Base-by-base conservation (phyloP, 2,329 filamentous ascomycete species). In the Bipolaris zeicola region DNA sequence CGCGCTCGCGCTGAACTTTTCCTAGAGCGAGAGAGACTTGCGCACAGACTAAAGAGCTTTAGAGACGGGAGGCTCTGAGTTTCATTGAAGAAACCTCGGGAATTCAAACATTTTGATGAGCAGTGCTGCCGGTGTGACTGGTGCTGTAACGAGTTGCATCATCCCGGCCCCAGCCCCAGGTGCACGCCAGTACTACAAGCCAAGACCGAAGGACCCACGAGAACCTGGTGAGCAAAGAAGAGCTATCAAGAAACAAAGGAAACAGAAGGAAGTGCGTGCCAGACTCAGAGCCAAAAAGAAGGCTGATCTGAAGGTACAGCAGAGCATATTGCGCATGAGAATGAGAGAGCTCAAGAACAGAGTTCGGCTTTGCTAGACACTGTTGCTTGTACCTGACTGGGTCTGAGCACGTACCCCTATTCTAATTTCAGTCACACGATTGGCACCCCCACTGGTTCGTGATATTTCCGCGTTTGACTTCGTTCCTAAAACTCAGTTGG, bases 21-120 rank as follows among this genome's bases (percentile, higher is more conserved):
- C 3, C 41, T 44, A n/a, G 52, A 44, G 14, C 28, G 46, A 28
- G 45, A 52, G 28, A 52, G 28, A 2, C 13, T 59, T 34, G 20
- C 37, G 6, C 16, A n/a, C 22, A 46, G 33, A 24, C 34, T 59
- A 18, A 59, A 47, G 22, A 50, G n/a, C 22, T 48, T 57, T 20
- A 39, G 20, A 5, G 37, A 10, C 6, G 36, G 49, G 7, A 57
- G 33, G 14, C 26, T 43, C 20, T 52, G 24, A 57, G 14, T 4
- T 18, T 16, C 7, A 14, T 6, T 6, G 24, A 39, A 6, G 1
- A 18, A 20, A 3, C 11, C 20, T 33, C 8, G 3, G 24, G 38
- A 8, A n/a, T 7, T 13, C 6, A 16, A 39, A 47, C 14, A 6
- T 22, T 49, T 55, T 45, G 50, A 55, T 55, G 43, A 56, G 42